Percentiles rank a stretch among this genome's conserved stretches.
Evolutionary conservation across 371 early-diverging fungal species (phyloP).

Genomic region (Syncephalastrum racemosum): DNA sequence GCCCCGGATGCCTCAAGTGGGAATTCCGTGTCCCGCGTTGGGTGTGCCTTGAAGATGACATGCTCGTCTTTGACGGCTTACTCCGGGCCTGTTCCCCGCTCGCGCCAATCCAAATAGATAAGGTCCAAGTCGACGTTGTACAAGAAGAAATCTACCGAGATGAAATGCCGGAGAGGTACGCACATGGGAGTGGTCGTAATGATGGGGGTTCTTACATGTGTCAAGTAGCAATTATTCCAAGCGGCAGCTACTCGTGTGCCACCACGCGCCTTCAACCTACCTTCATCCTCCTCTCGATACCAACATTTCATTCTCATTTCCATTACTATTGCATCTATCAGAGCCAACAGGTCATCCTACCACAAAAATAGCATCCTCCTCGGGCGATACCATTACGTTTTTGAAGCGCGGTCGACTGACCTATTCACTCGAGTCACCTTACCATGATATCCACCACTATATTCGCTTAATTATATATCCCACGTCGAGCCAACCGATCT

Average conservation of each 20-base stretch:
- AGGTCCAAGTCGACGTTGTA: constrained; percentile 28
- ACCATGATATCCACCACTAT: constrained; percentile 27
- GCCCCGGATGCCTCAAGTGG: constrained; percentile 20
- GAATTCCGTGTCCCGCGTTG: constrained; percentile 31
- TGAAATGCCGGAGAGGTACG: constrained; percentile 9
- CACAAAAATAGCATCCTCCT: neutral
- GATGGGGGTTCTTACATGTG: neutral
- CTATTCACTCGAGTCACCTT: constrained; percentile 37
- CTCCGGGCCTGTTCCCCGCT: constrained; percentile 6
- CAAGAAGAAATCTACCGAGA: constrained; percentile 36
- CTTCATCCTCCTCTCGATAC: constrained; percentile 32
- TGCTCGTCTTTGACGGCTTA: constrained; percentile 29
- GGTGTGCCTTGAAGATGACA: constrained; percentile 25
- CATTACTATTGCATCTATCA: constrained; percentile 1
- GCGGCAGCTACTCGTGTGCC: constrained; percentile 19
- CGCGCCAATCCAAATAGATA: neutral
- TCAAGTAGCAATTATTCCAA: constrained; percentile 8
- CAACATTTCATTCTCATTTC: constrained; percentile 32
- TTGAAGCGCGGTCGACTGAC: constrained; percentile 4
- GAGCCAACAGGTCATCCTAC: constrained; percentile 7
- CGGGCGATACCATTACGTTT: too few species aligned
- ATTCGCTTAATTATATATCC: constrained; percentile 27
- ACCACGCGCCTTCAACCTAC: constrained; percentile 25
- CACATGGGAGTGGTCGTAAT: neutral
- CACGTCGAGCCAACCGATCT: constrained; percentile 14